phyloP scores from a whole-genome alignment of 2,329 filamentous ascomycete genomes.

The Sporothrix variecibatus region DNA sequence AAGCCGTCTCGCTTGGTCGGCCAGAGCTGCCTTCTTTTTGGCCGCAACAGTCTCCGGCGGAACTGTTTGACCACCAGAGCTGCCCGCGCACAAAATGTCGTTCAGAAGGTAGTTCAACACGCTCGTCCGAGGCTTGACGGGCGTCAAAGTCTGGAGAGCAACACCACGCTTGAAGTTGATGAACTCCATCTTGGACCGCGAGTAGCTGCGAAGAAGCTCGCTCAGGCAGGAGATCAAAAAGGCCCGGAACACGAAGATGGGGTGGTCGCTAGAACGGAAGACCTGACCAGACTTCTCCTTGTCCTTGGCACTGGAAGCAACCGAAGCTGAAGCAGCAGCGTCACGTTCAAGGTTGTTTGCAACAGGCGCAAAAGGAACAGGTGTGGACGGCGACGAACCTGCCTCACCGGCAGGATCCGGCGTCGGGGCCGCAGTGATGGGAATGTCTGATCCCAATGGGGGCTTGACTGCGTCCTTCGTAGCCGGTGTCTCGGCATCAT shows the following conservation, averaged over 20 bases:
- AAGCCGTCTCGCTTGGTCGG: constrained; percentile 80
- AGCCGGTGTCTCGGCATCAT: constrained; percentile 69
- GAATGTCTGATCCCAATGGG: constrained; percentile 27
- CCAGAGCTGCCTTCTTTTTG: constrained; percentile 85
- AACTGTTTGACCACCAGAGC: constrained; percentile 45
- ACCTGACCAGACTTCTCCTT: constrained; percentile 63
- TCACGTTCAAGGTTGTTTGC: neutral
- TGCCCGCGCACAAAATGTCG: constrained; percentile 65
- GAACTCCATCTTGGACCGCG: constrained; percentile 94
- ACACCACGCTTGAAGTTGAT: constrained; percentile 98
- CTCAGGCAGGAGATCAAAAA: constrained; percentile 91
- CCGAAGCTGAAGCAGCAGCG: neutral
- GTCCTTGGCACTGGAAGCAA: constrained; percentile 18
- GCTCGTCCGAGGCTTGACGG: constrained; percentile 89
- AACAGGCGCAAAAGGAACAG: constrained; percentile 1
- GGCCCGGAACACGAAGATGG: constrained; percentile 94
- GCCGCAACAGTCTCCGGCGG: constrained; percentile 66
- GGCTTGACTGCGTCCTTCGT: constrained; percentile 19
- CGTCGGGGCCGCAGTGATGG: constrained; percentile 9
- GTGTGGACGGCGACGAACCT: neutral
- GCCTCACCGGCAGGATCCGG: neutral
- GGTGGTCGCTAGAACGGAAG: constrained; percentile 91
- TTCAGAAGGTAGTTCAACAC: constrained; percentile 93
- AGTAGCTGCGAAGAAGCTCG: constrained; percentile 89
- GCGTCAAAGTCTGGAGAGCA: constrained; percentile 78